Base-by-base conservation (phyloP, 176 grass and related monocot genomes). In the Carex littledalei region DNA sequence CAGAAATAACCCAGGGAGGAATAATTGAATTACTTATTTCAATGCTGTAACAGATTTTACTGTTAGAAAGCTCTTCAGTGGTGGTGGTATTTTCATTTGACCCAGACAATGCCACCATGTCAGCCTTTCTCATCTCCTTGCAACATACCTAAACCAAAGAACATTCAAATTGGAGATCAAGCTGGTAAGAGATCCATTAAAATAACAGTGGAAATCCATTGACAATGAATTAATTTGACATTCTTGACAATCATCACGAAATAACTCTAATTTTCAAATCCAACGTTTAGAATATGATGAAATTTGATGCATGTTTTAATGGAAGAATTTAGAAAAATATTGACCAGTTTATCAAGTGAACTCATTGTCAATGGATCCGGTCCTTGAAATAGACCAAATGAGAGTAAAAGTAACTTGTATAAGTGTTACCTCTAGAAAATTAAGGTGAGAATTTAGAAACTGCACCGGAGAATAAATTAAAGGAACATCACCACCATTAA, bases 121-220 rank as follows among this genome's bases (percentile, higher is more conserved):
- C 90, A 22, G 91, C 96, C 87, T 88, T 94, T 86, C 90, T 95
- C 85, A 94, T 92, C 88, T 99, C 96, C 87, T 88, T 92, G 70
- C 93, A 99, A 89, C 83, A 90, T 54, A 99, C 91, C 93, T 39
- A 39, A 49, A 72, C 68, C 68, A 37, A 39, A 5, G 14, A 70
- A 41, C 14, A 49, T 49, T 45, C 34, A 72, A 72, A 78, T 56
- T 54, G 31, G 13, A 55, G 50, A 56, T 78, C 50, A 78, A 78
- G 49, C 73, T 31, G 1, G 22, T 17, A 78, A 43, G 2, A 49
- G 8, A 31, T 22, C 5, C 73, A 56, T 29, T 17, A 32, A 78
- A 56, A 71, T 45, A 8, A 45, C 2, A 7, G 67, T 39, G 37
- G 7, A 10, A 45, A n/a, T 71, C 37, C 37, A n/a, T 71, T 71